These are phyloP conservation scores for Mesembryanthemum crystallinum DNA, from an alignment of 148 eudicot genomes.

Conservation along the genomic window DNA sequence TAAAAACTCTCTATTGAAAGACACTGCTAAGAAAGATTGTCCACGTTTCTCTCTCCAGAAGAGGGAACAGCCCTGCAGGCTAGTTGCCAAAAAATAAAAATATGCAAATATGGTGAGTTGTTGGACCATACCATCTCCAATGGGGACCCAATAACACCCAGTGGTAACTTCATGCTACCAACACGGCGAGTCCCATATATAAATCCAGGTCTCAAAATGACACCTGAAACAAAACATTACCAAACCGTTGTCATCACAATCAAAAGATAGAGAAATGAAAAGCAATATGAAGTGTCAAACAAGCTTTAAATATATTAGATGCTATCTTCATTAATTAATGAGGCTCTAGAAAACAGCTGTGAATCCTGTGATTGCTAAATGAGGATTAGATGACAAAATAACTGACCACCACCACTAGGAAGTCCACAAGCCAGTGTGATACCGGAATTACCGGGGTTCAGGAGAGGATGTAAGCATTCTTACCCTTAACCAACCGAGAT, in stretches of 20 bases:
- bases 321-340: neutral
- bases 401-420: neutral
- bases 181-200: constrained; percentile 78
- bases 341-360: neutral
- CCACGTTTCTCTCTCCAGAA: neutral
- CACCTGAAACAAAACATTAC: constrained; percentile 44
- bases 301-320: neutral
- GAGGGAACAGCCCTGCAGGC: neutral
- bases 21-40: neutral
- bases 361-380: neutral
- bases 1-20: neutral
- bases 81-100: neutral
- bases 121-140: constrained; percentile 55
- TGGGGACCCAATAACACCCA: constrained; percentile 77
- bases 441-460: too few species aligned
- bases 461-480: neutral
- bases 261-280: neutral
- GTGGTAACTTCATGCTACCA: constrained; percentile 78
- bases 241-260: neutral
- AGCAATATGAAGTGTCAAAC: neutral
- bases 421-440: too few species aligned
- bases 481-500: neutral
- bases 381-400: too few species aligned
- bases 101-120: constrained; percentile 3
- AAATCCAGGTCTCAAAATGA: constrained; percentile 80